Evolutionary conservation across 495 filamentous ascomycete species (phyloP), one percentile per base, ranked within the genome.

Genomic region (Hypoxylon lenormandii): DNA sequence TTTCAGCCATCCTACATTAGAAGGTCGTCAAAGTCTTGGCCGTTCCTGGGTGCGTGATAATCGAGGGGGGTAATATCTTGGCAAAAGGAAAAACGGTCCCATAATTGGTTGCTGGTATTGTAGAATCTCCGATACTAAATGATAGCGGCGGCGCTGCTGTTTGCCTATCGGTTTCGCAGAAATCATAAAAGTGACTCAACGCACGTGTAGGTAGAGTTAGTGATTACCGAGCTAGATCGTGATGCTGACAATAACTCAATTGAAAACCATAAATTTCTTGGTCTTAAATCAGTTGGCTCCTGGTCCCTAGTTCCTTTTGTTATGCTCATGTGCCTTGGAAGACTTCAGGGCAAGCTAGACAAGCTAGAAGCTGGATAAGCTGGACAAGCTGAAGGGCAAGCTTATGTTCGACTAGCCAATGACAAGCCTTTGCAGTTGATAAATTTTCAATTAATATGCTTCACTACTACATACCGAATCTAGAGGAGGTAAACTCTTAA

Each of bases 21-120:
- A 70, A 70, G 67, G 67, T 70, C 42, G 56, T 43, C 22, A 51
- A 57, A 30, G 56, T 57, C 67, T 66, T 66, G 67, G 67, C 67
- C 48, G 12, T 66, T 51, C 28, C 51, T 62, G 28, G 22, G 46
- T 10, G 37, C 57, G 30, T 26, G 30, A 54, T 48, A 38, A 30
- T 37, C 23, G n/a, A 66, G 26, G 26, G 26, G 46, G 56, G 5
- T 62, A 6, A 49, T 26, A 43, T 62, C 67, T 70, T 70, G 61
- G 67, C 67, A 40, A 38, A n/a, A 33, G 33, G 43, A 28, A 15
- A 51, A 11, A 37, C 10, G 33, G 13, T 50, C 46, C 51, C 40
- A 23, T 49, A 46, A 70, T 70, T 70, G 67, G 61, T 8, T 22
- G 51, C 48, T 36, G 53, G 40, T 40, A 49, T 42, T 26, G n/a